Base-by-base conservation (phyloP, 176 grass and related monocot species). In the Thalia dealbata region DNA sequence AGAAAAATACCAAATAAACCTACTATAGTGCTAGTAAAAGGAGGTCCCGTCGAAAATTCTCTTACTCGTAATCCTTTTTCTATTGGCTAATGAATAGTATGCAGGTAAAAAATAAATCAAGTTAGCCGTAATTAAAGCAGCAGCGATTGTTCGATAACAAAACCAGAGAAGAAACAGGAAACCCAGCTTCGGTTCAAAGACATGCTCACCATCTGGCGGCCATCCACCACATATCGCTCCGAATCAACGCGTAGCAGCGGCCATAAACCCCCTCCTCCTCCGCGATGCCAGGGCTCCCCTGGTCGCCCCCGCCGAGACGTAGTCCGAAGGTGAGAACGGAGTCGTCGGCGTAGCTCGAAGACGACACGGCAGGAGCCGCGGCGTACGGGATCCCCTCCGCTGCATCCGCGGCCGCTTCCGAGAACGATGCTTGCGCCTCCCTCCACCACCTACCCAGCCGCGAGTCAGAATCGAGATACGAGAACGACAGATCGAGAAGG, bases 311-410 rank as follows among this genome's bases (percentile, higher is more conserved):
- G 6, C 76, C 83, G 43, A 83, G 78, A 72, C 79, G 88, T 56
- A 96, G 88, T 27, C 62, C 86, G 79, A 88, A 96, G 11, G 78
- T 67, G 69, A 86, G 74, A 82, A 88, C 91, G 67, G 81, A 91
- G 15, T 76, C 61, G 81, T 38, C 32, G 32, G 32, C 32, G 91
- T 43, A 6, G 77, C 35, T 84, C 19, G 86, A 84, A 0, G 79
- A 26, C 0, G 71, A 42, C 0, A 54, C 69, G 4, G 70, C 72
- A 2, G 76, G 79, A 28, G 70, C 41, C 0, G 79, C 81, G 3
- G 61, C 29, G 70, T 91, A 96, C 25, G 76, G 88, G 27, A 86
- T 78, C 73, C 83, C 91, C 0, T 46, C 2, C 52, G 50, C 83
- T 14, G 84, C 81, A 68, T 78, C 78, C 73, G 68, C 70, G 10